These are phyloP conservation scores for Hypoxylon sp. DNA, from an alignment of 2,329 filamentous ascomycete genomes.

Conservation along the genomic window DNA sequence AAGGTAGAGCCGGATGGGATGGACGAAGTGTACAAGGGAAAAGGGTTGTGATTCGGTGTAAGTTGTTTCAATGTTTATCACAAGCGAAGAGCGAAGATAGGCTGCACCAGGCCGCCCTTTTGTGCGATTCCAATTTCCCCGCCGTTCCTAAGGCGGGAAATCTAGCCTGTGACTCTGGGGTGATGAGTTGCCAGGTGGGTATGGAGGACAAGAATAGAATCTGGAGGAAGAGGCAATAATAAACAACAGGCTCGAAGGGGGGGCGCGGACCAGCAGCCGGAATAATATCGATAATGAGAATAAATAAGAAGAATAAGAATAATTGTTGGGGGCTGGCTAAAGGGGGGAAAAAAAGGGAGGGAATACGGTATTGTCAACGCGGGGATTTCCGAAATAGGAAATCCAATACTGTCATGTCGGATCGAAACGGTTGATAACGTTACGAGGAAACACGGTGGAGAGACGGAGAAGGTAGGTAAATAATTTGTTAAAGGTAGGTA, in stretches of 20 bases:
- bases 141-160: constrained; percentile 33
- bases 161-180: constrained; percentile 33
- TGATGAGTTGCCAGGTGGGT: constrained; percentile 29
- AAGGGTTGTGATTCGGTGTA: constrained; percentile 11
- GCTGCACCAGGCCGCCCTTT: constrained; percentile 42
- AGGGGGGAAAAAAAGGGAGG: not conserved
- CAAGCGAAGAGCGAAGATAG: constrained; percentile 12
- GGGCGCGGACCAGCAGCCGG: constrained; percentile 29
- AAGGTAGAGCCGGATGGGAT: not conserved
- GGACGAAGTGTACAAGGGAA: not conserved
- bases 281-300: constrained; percentile 24
- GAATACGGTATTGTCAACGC: constrained; percentile 28
- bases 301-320: constrained; percentile 17
- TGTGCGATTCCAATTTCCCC: constrained; percentile 29
- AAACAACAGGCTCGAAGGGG: constrained; percentile 36
- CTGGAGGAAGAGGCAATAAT: constrained; percentile 31
- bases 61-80: constrained; percentile 22
- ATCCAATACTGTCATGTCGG: constrained; percentile 38
- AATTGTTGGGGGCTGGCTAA: constrained; percentile 42
- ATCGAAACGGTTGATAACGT: constrained; percentile 3
- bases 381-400: constrained; percentile 46
- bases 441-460: constrained; percentile 16
- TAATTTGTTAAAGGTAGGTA: too few relatives aligned
- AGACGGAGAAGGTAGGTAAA: constrained; percentile 20
- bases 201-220: constrained; percentile 33